A percentile compares a stretch with the other conserved stretches of the same genome.
phyloP scores from a whole-genome alignment of 73 alveolate species.

The Paramecium primaurelia region DNA sequence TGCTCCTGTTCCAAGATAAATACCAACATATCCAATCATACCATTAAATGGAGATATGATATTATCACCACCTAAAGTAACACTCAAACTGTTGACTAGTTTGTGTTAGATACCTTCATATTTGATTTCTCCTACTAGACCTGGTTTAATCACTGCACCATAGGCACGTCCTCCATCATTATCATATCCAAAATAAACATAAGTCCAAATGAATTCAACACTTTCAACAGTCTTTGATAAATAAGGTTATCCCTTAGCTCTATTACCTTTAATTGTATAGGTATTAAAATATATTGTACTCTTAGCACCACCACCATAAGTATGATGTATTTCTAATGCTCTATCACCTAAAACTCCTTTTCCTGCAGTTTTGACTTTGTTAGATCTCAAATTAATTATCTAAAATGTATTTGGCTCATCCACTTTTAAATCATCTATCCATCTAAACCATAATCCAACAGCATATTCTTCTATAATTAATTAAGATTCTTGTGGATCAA shows the following conservation, averaged over 20 bases:
- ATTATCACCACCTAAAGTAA: conserved; percentile 32
- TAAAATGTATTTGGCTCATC: conserved; percentile 36
- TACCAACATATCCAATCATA: conserved; percentile 45
- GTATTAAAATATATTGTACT: conserved; percentile 13
- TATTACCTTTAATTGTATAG: background rate
- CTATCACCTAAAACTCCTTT: conserved; percentile 49
- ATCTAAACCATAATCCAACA: conserved; percentile 25
- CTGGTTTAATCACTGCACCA: conserved; percentile 48
- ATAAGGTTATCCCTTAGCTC: background rate
- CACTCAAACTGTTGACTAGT: background rate
- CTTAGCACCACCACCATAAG: conserved; percentile 37
- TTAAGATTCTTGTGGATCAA: conserved; percentile 27
- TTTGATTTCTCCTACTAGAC: background rate
- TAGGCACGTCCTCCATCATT: conserved; percentile 28
- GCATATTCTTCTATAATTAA: conserved; percentile 27
- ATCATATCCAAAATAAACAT: conserved; percentile 41
- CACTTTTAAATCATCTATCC: conserved; percentile 36
- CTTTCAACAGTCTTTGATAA: background rate
- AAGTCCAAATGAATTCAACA: background rate
- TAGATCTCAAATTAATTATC: conserved; percentile 16
- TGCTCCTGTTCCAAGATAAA: conserved; percentile 34
- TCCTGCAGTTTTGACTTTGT: background rate
- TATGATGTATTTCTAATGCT: conserved; percentile 37
- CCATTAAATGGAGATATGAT: conserved; percentile 32
- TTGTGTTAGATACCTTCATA: conserved; percentile 19